phyloP scores from a whole-genome alignment of 192 early-diverging fungal species.

The Lunasporangiospora selenospora region DNA sequence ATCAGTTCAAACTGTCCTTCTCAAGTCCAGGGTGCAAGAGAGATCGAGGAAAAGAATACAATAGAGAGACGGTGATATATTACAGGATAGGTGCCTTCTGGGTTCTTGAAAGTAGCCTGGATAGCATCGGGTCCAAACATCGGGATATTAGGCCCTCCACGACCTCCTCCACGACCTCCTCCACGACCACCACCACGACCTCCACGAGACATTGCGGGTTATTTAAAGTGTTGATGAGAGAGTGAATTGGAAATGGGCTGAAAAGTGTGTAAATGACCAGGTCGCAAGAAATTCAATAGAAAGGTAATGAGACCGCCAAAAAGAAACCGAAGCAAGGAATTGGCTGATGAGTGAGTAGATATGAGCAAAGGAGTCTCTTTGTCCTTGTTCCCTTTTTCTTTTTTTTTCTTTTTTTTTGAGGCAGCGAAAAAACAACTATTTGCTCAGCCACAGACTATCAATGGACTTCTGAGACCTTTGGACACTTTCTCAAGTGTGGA shows the following conservation, averaged over 20 bases:
- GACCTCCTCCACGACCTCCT: constrained; percentile 18
- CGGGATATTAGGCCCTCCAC: constrained; percentile 20
- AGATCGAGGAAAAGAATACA: too few relatives aligned
- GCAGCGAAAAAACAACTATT: too few relatives aligned
- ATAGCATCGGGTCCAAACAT: constrained; percentile 44
- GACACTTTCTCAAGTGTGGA: too few relatives aligned
- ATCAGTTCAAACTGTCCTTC: too few relatives aligned
- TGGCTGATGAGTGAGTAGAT: not conserved
- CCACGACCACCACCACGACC: constrained; percentile 41
- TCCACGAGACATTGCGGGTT: constrained; percentile 36
- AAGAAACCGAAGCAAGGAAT: not conserved
- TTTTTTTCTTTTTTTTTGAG: constrained; percentile 12
- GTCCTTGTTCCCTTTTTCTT: constrained; percentile 1
- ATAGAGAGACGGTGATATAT: too few relatives aligned
- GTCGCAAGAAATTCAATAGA: not conserved
- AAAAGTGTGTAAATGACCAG: not conserved
- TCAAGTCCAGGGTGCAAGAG: too few relatives aligned
- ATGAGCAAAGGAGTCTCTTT: not conserved
- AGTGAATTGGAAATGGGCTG: not conserved
- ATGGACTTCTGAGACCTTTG: too few relatives aligned
- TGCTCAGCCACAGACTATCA: too few relatives aligned
- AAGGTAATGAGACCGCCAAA: not conserved
- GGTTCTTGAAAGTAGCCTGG: constrained; percentile 41
- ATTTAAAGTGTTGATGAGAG: too few relatives aligned
- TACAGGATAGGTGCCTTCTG: constrained; percentile 45